Conservation (phyloP, 257 asterid species). For the Gentiana straminea region DNA sequence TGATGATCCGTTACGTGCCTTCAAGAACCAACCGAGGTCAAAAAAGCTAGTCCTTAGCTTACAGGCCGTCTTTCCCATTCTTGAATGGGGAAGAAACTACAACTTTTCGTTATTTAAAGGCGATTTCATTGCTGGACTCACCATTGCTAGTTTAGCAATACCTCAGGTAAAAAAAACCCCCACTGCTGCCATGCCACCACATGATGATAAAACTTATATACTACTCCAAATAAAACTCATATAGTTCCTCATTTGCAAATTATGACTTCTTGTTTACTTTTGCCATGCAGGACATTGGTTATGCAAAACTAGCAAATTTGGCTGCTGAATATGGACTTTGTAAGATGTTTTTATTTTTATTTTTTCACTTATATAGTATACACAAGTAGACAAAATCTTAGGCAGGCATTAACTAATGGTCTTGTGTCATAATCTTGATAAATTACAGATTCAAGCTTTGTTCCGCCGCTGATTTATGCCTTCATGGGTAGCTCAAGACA, state of each 20-base stretch:
- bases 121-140: conserved; percentile 68
- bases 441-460: conserved; percentile 59
- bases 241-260: neutral
- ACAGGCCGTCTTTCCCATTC: conserved; percentile 47
- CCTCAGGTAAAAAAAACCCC: conserved; percentile 45
- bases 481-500: conserved; percentile 79
- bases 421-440: neutral
- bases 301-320: conserved; percentile 56
- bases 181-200: neutral
- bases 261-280: neutral
- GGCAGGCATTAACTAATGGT: neutral
- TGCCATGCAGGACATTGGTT: conserved; percentile 62
- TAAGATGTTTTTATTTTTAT: conserved; percentile 16
- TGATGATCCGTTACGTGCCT: conserved; percentile 57
- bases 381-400: no score
- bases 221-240: no score
- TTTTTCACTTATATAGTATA: neutral
- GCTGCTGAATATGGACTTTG: conserved; percentile 68
- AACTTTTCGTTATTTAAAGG: conserved; percentile 47
- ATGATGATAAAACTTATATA: neutral
- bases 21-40: conserved; percentile 35
- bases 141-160: conserved; percentile 76
- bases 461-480: conserved; percentile 73
- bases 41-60: conserved; percentile 31
- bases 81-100: conserved; percentile 59